Percentiles rank a stretch among this genome's conserved stretches.
Evolutionary conservation across 2,329 filamentous ascomycete genomes (phyloP).

Genomic region (Ceratocystis albifundus): DNA sequence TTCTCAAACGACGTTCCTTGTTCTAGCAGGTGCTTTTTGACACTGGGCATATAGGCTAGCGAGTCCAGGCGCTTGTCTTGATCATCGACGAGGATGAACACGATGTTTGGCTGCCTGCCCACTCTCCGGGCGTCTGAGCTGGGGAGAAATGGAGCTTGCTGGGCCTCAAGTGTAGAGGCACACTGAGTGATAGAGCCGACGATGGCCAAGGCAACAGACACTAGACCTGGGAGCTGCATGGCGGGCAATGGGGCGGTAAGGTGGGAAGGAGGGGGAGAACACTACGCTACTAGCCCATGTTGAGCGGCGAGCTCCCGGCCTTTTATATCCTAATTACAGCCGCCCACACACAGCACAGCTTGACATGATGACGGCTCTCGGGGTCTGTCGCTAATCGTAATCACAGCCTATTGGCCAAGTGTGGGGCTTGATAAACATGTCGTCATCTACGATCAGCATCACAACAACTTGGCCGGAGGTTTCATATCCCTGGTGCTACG

Average conservation of each 20-base stretch:
- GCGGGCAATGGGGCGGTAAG: background rate
- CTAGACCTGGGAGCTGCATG: background rate
- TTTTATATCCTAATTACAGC: background rate
- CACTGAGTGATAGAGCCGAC: background rate
- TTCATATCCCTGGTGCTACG: background rate
- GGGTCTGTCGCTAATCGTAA: background rate
- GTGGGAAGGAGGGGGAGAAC: background rate
- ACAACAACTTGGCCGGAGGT: slow-evolving; percentile 4
- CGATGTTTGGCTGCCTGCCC: slow-evolving; percentile 39
- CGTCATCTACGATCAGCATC: slow-evolving; percentile 1
- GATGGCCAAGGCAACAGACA: background rate
- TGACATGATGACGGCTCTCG: background rate
- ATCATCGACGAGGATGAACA: slow-evolving; percentile 56
- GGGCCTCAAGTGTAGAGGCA: background rate
- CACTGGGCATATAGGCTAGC: slow-evolving; percentile 44
- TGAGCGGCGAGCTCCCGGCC: too few species aligned
- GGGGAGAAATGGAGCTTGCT: slow-evolving; percentile 7
- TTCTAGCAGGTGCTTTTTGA: slow-evolving; percentile 43
- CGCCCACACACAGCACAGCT: too few species aligned
- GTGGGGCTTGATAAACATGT: background rate
- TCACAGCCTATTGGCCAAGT: background rate
- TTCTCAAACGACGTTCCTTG: slow-evolving; percentile 47
- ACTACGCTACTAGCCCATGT: background rate
- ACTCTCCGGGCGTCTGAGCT: too few species aligned
- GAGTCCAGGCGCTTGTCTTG: slow-evolving; percentile 53